phyloP scores from a whole-genome alignment of 441 rosid genomes.

The Euphorbia schlechtendalii region DNA sequence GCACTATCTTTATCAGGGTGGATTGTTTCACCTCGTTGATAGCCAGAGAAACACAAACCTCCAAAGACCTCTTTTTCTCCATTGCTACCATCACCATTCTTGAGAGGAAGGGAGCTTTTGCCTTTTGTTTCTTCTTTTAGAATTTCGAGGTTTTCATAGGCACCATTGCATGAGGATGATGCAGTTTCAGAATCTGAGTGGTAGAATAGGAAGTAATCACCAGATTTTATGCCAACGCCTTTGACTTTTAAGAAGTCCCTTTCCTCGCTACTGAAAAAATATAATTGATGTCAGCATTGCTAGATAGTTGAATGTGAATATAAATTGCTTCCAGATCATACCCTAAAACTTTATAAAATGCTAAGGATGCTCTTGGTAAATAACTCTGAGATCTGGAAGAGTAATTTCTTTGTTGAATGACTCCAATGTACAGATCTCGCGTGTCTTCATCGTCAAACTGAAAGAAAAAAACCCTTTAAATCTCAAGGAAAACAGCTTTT shows the following conservation, averaged over 20 bases:
- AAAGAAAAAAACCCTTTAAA: not conserved
- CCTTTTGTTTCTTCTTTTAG: constrained; percentile 14
- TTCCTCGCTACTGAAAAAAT: constrained; percentile 24
- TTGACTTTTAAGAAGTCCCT: constrained; percentile 23
- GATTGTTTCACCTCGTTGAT: constrained; percentile 23
- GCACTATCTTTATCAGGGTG: constrained; percentile 15
- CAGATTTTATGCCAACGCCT: constrained; percentile 36
- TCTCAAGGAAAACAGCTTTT: too few species aligned
- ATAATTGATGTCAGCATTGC: too few species aligned
- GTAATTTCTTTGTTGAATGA: constrained; percentile 21
- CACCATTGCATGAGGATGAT: constrained; percentile 19
- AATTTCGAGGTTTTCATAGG: constrained; percentile 17
- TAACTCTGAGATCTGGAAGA: constrained; percentile 6
- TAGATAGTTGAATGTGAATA: not conserved
- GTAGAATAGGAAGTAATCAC: constrained; percentile 42
- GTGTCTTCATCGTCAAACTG: constrained; percentile 24
- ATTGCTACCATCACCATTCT: not conserved
- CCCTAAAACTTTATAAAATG: constrained; percentile 35
- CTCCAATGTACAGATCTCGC: constrained; percentile 35
- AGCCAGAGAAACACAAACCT: constrained; percentile 42
- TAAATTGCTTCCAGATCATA: constrained; percentile 17
- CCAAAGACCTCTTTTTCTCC: constrained; percentile 32
- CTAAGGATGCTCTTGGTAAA: constrained; percentile 17
- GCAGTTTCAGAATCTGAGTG: constrained; percentile 41
- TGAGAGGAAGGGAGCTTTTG: not conserved